Evolutionary conservation across 768 basidiomycete genomes (phyloP).

Genomic region (Amanita jacksonii): DNA sequence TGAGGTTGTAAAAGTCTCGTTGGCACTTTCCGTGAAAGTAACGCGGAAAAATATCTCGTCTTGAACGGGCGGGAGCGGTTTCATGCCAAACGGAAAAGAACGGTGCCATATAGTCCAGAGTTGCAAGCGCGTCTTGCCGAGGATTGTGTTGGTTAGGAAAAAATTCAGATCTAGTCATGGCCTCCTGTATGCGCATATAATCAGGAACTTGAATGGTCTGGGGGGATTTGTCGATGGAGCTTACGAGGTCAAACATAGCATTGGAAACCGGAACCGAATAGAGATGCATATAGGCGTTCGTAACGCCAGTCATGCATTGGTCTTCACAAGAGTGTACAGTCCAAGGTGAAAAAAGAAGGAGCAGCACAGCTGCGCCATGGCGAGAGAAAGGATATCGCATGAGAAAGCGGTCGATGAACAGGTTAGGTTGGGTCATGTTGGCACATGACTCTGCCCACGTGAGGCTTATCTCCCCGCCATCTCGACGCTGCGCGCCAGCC

Average conservation of each 20-base stretch:
- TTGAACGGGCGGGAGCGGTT: constrained; percentile 32
- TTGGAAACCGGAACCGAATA: constrained; percentile 35
- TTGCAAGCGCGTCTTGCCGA: constrained; percentile 7
- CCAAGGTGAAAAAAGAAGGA: constrained; percentile 18
- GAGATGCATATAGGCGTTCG: constrained; percentile 42
- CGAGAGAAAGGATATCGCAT: constrained; percentile 3
- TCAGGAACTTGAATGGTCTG: neutral
- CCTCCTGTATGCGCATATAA: constrained; percentile 9
- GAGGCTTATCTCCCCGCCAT: too few species aligned
- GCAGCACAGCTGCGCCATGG: constrained; percentile 13
- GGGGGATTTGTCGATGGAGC: neutral
- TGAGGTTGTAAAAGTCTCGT: constrained; percentile 12
- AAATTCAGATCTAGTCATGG: constrained; percentile 10
- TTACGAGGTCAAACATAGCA: neutral
- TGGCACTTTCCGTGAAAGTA: constrained; percentile 75
- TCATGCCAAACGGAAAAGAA: constrained; percentile 37
- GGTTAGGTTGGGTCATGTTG: too few species aligned
- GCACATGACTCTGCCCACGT: too few species aligned
- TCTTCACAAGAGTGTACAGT: constrained; percentile 56
- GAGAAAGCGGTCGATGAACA: neutral
- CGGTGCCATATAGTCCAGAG: constrained; percentile 32
- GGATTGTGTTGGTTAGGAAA: constrained; percentile 7
- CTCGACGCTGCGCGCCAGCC: too few species aligned
- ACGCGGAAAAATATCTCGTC: constrained; percentile 54
- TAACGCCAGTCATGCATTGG: constrained; percentile 54